Percentiles rank a stretch among this genome's conserved stretches.
These are phyloP conservation scores for Physcomitrellopsis africana DNA, from an alignment of 225 moss, liverwort and hornwort genomes.

Conservation along the genomic window DNA sequence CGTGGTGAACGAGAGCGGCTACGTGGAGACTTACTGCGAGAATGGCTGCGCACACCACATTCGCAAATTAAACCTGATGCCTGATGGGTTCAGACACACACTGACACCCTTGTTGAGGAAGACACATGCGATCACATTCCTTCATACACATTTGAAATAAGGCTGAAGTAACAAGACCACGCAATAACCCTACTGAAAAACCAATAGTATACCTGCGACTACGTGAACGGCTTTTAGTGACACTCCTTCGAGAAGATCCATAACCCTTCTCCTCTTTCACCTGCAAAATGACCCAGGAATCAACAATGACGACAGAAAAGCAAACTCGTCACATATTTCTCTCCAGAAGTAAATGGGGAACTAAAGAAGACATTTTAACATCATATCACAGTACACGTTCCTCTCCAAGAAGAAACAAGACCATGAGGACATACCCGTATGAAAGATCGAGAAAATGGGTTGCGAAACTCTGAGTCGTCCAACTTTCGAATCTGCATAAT, in stretches of 20 bases:
- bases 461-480: slow-evolving; percentile 96
- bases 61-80: slow-evolving; percentile 4
- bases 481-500: slow-evolving; percentile 79
- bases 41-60: slow-evolving; percentile 35
- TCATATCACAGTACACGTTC: too few relatives aligned
- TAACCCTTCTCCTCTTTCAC: slow-evolving; percentile 97
- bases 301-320: neutral
- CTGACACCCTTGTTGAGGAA: neutral
- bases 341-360: neutral
- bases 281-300: slow-evolving; percentile 29
- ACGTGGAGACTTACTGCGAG: slow-evolving; percentile 59
- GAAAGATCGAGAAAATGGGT: slow-evolving; percentile 93
- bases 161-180: neutral
- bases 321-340: neutral
- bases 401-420: too few relatives aligned
- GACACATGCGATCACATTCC: too few relatives aligned
- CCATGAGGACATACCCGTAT: slow-evolving; percentile 61
- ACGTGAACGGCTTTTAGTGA: slow-evolving; percentile 64
- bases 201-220: slow-evolving; percentile 50
- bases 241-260: slow-evolving; percentile 64
- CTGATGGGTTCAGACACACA: neutral
- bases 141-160: neutral
- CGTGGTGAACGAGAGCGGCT: slow-evolving; percentile 59
- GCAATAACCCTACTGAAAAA: neutral
- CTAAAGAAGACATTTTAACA: too few relatives aligned